Percentiles rank a stretch among this genome's conserved stretches.
Evolutionary conservation across 352 stramenopile genomes (phyloP).

Genomic region (Globisporangium rhizosaccharum): DNA sequence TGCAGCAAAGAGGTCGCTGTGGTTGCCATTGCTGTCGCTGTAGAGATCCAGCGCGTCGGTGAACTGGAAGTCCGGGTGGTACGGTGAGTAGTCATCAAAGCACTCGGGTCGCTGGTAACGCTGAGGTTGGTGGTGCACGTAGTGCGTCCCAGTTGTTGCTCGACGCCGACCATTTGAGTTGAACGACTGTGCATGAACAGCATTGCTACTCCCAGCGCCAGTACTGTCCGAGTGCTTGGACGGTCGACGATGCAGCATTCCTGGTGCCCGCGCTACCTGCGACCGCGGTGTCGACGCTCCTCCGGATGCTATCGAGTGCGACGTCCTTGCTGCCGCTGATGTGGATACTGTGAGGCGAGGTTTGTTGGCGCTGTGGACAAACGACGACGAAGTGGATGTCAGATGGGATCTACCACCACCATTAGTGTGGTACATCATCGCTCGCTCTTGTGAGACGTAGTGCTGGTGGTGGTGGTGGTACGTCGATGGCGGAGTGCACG

Average conservation of each 20-base stretch:
- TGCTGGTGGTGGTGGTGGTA: neutral
- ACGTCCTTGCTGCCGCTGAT: too few species aligned
- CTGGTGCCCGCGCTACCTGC: too few species aligned
- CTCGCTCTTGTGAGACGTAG: neutral
- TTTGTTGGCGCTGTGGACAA: too few species aligned
- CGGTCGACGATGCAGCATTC: neutral
- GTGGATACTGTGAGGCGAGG: too few species aligned
- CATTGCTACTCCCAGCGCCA: too few species aligned
- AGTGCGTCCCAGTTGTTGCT: neutral
- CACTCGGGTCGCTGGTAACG: conserved; percentile 29
- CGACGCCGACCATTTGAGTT: conserved; percentile 10
- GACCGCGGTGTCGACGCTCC: too few species aligned
- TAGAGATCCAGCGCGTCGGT: conserved; percentile 26
- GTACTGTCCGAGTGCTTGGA: neutral
- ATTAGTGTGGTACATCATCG: neutral
- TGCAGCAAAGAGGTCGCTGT: conserved; percentile 19
- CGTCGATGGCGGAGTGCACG: neutral
- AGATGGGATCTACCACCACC: neutral
- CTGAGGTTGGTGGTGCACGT: neutral
- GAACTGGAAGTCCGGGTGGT: conserved; percentile 58
- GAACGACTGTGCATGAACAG: neutral
- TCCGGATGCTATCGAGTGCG: too few species aligned
- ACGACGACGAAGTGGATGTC: too few species aligned
- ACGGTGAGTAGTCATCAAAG: conserved; percentile 80
- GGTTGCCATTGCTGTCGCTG: neutral